Evolutionary conservation across 768 basidiomycete species (phyloP).

Genomic region (Chalciporus sphaerocephalus): DNA sequence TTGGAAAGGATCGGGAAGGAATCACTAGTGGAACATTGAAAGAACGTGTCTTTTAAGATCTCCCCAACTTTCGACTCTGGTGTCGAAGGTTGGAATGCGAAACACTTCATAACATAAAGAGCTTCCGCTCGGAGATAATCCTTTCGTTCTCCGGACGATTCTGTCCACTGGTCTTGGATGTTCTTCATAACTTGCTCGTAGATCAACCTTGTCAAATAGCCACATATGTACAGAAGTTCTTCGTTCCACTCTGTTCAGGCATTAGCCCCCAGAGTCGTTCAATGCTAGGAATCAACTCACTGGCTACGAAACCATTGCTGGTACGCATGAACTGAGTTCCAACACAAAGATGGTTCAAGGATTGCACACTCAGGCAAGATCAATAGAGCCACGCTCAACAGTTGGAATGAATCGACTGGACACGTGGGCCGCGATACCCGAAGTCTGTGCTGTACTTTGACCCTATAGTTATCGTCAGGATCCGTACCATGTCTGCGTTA

Average conservation of each 20-base stretch:
- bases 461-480: slow-evolving; percentile 43
- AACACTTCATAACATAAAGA: slow-evolving; percentile 78
- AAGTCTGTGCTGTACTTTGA: slow-evolving; percentile 86
- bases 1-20: slow-evolving; percentile 74
- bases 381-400: slow-evolving; percentile 89
- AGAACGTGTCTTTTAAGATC: slow-evolving; percentile 71
- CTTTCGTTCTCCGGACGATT: neutral
- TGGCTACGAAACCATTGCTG: slow-evolving; percentile 80
- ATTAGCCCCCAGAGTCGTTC: neutral
- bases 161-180: slow-evolving; percentile 38
- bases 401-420: slow-evolving; percentile 89
- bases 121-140: slow-evolving; percentile 27
- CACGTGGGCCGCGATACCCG: slow-evolving; percentile 62
- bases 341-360: neutral
- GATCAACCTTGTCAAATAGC: slow-evolving; percentile 72
- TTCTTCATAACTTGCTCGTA: slow-evolving; percentile 77
- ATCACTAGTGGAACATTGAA: slow-evolving; percentile 47
- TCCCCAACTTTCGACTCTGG: slow-evolving; percentile 72
- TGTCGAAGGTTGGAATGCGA: slow-evolving; percentile 81
- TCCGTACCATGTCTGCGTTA: neutral
- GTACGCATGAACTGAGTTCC: neutral
- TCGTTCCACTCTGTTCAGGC: slow-evolving; percentile 71
- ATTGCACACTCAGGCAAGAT: slow-evolving; percentile 67
- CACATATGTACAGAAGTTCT: slow-evolving; percentile 80
- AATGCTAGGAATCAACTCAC: slow-evolving; percentile 36